Conservation (phyloP, 257 asterid species). For the Solanum bukasovii region DNA sequence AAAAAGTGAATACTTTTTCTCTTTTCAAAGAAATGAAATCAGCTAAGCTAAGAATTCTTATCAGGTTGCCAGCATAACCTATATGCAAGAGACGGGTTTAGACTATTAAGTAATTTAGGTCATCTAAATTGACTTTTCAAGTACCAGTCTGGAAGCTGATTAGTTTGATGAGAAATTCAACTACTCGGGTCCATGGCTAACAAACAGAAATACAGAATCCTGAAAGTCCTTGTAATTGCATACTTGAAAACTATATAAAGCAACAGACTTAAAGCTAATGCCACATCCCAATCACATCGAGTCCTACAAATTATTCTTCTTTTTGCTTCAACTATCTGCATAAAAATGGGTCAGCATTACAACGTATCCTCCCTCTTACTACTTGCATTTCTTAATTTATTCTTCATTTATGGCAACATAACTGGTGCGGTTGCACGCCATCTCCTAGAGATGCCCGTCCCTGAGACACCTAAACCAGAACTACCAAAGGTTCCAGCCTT, state of each 20-base stretch:
- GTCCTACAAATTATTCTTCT: neutral
- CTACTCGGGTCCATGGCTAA: conserved; percentile 4
- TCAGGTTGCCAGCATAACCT: neutral
- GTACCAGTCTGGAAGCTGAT: neutral
- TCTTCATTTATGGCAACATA: conserved; percentile 1
- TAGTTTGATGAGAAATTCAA: conserved; percentile 15
- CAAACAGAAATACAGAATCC: conserved; percentile 2
- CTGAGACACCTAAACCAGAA: neutral
- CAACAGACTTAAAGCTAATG: neutral
- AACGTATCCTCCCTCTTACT: neutral
- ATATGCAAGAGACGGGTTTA: neutral
- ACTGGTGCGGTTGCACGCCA: conserved; percentile 6
- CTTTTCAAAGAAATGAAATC: neutral
- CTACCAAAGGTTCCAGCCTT: neutral
- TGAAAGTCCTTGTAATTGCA: neutral
- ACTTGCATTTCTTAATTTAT: neutral
- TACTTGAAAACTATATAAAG: conserved; percentile 7
- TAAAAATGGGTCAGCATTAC: neutral
- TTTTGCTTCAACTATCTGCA: neutral
- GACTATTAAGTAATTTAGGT: neutral
- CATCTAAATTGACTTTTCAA: neutral
- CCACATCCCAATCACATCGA: neutral
- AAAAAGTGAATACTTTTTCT: neutral
- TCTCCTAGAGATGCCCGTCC: conserved; percentile 9
- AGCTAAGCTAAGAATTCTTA: neutral